Percentiles rank a stretch among this genome's conserved stretches.
phyloP scores from a whole-genome alignment of 1,284 basidiomycete species.

The Phellopilus nigrolimitatus region DNA sequence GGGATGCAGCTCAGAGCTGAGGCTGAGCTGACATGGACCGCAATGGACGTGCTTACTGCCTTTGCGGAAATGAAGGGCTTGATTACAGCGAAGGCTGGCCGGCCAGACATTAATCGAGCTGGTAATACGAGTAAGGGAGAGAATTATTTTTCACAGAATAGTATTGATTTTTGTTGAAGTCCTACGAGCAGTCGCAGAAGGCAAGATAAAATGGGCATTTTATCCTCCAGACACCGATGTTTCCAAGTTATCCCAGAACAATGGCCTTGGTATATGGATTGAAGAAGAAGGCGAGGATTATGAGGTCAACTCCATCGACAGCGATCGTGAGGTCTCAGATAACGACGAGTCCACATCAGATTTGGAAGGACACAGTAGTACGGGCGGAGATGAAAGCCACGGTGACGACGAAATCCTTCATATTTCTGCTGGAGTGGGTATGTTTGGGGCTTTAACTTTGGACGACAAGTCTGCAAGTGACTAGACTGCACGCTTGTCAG shows the following conservation, averaged over 20 bases:
- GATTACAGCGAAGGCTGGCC: slow-evolving; percentile 85
- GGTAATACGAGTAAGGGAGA: slow-evolving; percentile 76
- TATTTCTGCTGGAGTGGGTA: background rate
- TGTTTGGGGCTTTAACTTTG: slow-evolving; percentile 11
- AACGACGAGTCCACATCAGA: background rate
- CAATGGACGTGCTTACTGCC: slow-evolving; percentile 74
- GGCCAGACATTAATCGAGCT: slow-evolving; percentile 83
- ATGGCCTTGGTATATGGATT: slow-evolving; percentile 54
- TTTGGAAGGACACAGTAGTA: background rate
- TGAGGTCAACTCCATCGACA: slow-evolving; percentile 27
- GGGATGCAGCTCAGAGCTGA: slow-evolving; percentile 26
- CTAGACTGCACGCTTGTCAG: too few relatives aligned
- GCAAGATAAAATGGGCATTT: slow-evolving; percentile 79
- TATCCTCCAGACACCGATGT: slow-evolving; percentile 58
- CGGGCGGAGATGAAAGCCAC: background rate
- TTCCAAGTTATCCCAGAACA: slow-evolving; percentile 22
- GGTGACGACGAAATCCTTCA: background rate
- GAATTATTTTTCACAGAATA: background rate
- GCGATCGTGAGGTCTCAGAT: slow-evolving; percentile 11
- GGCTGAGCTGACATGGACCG: slow-evolving; percentile 52
- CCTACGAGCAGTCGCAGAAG: slow-evolving; percentile 75
- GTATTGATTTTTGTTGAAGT: slow-evolving; percentile 41
- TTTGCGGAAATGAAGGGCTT: slow-evolving; percentile 76
- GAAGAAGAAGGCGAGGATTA: slow-evolving; percentile 31
- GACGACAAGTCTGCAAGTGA: too few relatives aligned